Percentiles rank a stretch among this genome's conserved stretches.
Evolutionary conservation across 2,329 filamentous ascomycete species (phyloP).

Genomic region (Aureobasidium vineae): DNA sequence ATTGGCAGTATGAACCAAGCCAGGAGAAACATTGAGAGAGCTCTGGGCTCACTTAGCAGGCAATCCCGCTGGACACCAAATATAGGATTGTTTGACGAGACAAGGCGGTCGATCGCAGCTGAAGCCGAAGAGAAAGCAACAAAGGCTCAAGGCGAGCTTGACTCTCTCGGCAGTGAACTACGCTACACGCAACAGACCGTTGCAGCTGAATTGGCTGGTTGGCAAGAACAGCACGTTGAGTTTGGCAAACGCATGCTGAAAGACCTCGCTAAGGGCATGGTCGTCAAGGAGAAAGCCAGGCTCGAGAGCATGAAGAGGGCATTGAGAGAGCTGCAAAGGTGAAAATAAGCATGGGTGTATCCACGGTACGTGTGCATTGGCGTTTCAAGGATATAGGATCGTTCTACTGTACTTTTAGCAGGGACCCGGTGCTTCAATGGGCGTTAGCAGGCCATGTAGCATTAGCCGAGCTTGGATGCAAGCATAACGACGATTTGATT

Average conservation of each 20-base stretch:
- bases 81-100: constrained; percentile 72
- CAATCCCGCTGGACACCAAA: constrained; percentile 73
- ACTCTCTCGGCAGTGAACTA: constrained; percentile 74
- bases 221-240: constrained; percentile 84
- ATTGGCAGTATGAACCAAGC: constrained; percentile 73
- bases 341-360: background rate
- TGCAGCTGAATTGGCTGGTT: constrained; percentile 84
- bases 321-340: constrained; percentile 55
- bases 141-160: constrained; percentile 67
- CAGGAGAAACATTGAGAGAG: constrained; percentile 74
- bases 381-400: background rate
- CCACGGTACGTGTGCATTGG: constrained; percentile 15
- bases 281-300: constrained; percentile 75
- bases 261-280: constrained; percentile 72
- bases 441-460: constrained; percentile 10
- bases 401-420: constrained; percentile 16
- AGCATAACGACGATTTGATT: background rate
- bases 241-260: constrained; percentile 72
- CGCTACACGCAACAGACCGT: constrained; percentile 92
- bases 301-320: constrained; percentile 79
- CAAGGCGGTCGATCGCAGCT: constrained; percentile 73
- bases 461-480: constrained; percentile 8
- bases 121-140: constrained; percentile 80
- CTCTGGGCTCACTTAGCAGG: constrained; percentile 69
- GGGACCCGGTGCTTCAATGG: background rate